Percentiles rank a stretch among this genome's conserved stretches.
Conservation (phyloP, 805 yeast species). For the Candida schatavii region DNA sequence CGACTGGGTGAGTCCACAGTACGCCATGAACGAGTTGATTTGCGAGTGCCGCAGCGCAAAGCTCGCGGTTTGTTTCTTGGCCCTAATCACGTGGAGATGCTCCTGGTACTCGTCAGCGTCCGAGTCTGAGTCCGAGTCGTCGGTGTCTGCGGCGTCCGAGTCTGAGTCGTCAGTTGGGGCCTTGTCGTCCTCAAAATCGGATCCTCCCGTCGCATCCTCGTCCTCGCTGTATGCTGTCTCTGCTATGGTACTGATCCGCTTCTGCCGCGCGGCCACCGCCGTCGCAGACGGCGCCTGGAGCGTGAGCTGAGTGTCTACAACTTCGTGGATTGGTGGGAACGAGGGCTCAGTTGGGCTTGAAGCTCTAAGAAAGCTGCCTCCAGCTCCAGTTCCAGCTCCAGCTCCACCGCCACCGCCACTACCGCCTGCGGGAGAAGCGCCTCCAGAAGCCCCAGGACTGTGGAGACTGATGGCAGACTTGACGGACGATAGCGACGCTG, state of each 20-base stretch:
- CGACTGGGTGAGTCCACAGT: conserved; percentile 27
- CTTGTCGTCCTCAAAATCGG: conserved; percentile 11
- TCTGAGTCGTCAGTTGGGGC: conserved; percentile 10
- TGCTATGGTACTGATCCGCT: conserved; percentile 27
- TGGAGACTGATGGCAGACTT: conserved; percentile 4
- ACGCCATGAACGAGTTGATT: conserved; percentile 30
- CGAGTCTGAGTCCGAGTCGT: conserved; percentile 2
- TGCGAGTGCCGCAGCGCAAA: conserved; percentile 14
- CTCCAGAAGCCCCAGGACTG: no score
- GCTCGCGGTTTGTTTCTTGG: conserved; percentile 10
- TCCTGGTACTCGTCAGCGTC: conserved; percentile 14
- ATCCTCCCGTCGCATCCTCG: conserved; percentile 11
- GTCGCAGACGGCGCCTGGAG: neutral
- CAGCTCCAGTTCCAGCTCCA: no score
- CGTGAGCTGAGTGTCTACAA: no score
- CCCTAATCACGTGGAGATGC: conserved; percentile 26
- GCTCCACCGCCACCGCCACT: no score
- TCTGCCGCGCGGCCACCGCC: conserved; percentile 4
- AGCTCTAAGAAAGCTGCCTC: no score
- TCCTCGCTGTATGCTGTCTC: conserved; percentile 24
- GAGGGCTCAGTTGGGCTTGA: no score
- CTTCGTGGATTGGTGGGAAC: no score
- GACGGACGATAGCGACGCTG: conserved; percentile 8
- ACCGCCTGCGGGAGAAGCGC: no score
- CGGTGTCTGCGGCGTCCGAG: conserved; percentile 3